phyloP scores from a whole-genome alignment of 148 eudicot genomes.

The Rhododendron williamsianum region DNA sequence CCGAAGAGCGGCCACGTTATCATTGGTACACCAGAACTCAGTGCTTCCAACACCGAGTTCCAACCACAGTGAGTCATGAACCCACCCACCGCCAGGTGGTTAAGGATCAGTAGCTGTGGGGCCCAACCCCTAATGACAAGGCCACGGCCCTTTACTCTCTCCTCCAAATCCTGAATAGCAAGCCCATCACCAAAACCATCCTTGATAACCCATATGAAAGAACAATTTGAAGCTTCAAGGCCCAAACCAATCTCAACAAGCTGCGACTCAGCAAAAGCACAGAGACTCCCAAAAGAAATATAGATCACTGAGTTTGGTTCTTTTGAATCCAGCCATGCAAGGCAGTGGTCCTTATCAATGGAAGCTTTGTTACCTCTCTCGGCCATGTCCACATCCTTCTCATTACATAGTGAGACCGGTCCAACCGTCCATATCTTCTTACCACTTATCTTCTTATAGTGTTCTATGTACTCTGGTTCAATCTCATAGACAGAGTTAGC shows the following conservation, averaged over 20 bases:
- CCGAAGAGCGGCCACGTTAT: slow-evolving; percentile 15
- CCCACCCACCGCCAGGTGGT: slow-evolving; percentile 19
- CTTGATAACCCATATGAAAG: slow-evolving; percentile 14
- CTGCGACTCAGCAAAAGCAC: slow-evolving; percentile 15
- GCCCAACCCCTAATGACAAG: slow-evolving; percentile 15
- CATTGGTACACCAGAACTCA: slow-evolving; percentile 2
- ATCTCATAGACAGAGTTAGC: slow-evolving; percentile 8
- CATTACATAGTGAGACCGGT: not conserved
- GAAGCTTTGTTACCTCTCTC: slow-evolving; percentile 6
- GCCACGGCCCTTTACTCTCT: slow-evolving; percentile 14
- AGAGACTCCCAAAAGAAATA: slow-evolving; percentile 11
- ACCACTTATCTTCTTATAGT: not conserved
- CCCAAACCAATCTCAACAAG: slow-evolving; percentile 19
- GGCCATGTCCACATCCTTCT: not conserved
- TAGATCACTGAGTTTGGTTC: slow-evolving; percentile 13
- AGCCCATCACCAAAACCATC: slow-evolving; percentile 7
- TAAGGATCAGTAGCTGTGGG: slow-evolving; percentile 11
- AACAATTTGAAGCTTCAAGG: slow-evolving; percentile 6
- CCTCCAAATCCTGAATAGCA: slow-evolving; percentile 5
- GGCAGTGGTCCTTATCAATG: slow-evolving; percentile 6
- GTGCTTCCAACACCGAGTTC: slow-evolving; percentile 20
- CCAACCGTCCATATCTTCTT: slow-evolving; percentile 14
- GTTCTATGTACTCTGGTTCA: slow-evolving; percentile 4
- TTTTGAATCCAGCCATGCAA: slow-evolving; percentile 13
- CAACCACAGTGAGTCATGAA: slow-evolving; percentile 16